phyloP scores from a whole-genome alignment of 495 filamentous ascomycete species.

The Talaromyces stipitatus region DNA sequence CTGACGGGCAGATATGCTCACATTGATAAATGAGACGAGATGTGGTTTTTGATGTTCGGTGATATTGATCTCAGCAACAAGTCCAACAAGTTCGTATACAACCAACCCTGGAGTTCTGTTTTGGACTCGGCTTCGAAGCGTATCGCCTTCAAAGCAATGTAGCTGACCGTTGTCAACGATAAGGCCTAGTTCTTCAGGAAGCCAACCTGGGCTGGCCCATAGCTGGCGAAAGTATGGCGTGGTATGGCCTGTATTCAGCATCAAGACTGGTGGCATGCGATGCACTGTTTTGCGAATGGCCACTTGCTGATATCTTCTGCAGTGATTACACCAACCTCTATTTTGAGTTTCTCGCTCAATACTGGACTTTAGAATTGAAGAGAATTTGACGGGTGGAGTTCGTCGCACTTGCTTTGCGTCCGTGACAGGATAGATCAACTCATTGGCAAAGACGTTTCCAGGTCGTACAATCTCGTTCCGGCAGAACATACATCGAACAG shows the following conservation, averaged over 20 bases:
- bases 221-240: conserved; percentile 64
- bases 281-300: conserved; percentile 72
- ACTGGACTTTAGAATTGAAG: conserved; percentile 74
- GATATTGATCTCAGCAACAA: conserved; percentile 82
- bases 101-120: conserved; percentile 60
- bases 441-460: conserved; percentile 65
- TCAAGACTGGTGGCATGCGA: conserved; percentile 69
- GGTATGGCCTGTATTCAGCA: conserved; percentile 73
- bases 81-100: conserved; percentile 86
- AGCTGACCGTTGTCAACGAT: conserved; percentile 74
- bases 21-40: conserved; percentile 84
- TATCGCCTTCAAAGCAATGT: conserved; percentile 83
- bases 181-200: conserved; percentile 87
- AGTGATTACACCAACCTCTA: conserved; percentile 84
- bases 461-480: conserved; percentile 64
- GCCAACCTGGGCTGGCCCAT: conserved; percentile 82
- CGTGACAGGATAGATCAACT: conserved; percentile 69
- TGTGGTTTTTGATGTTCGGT: conserved; percentile 79
- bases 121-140: conserved; percentile 46
- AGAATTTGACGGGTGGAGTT: conserved; percentile 57
- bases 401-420: conserved; percentile 42
- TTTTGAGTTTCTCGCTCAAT: conserved; percentile 76
- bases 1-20: conserved; percentile 59
- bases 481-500: conserved; percentile 77
- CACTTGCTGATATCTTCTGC: conserved; percentile 77